These are phyloP conservation scores for Botrytis elliptica DNA, from an alignment of 2,329 filamentous ascomycete genomes.

Conservation along the genomic window DNA sequence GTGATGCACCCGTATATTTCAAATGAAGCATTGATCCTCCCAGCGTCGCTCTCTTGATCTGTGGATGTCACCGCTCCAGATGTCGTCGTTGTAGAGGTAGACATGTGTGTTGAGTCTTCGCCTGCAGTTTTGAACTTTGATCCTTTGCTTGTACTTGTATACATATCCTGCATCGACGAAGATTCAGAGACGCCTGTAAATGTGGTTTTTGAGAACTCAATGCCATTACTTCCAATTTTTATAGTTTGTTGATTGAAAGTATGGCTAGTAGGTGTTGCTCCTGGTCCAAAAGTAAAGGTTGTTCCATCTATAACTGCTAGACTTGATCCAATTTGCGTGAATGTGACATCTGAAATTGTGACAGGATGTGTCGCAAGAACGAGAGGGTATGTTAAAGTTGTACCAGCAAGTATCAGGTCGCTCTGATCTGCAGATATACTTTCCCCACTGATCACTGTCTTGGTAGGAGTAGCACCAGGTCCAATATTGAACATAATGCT, in stretches of 20 bases:
- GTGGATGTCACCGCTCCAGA: neutral
- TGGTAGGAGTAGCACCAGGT: slow-evolving; percentile 44
- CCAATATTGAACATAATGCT: slow-evolving; percentile 51
- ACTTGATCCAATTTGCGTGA: slow-evolving; percentile 35
- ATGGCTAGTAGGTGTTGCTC: slow-evolving; percentile 45
- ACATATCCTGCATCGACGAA: slow-evolving; percentile 28
- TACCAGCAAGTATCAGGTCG: slow-evolving; percentile 43
- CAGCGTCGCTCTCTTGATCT: neutral
- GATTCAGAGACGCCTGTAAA: slow-evolving; percentile 28
- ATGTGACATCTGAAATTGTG: slow-evolving; percentile 32
- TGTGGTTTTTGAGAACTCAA: slow-evolving; percentile 35
- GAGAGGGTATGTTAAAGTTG: slow-evolving; percentile 30
- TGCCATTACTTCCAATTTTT: slow-evolving; percentile 49
- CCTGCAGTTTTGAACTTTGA: neutral
- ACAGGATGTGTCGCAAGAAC: slow-evolving; percentile 29
- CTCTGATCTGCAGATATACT: slow-evolving; percentile 51
- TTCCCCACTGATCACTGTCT: slow-evolving; percentile 50
- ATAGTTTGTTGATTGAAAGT: slow-evolving; percentile 51
- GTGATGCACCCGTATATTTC: neutral
- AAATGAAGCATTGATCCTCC: neutral
- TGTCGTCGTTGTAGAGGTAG: neutral
- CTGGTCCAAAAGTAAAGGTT: slow-evolving; percentile 53
- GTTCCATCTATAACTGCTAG: slow-evolving; percentile 49
- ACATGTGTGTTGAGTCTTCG: neutral
- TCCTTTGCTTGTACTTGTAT: slow-evolving; percentile 26